Conservation (phyloP, 208 protist genomes). For the Leishmania guyanensis region DNA sequence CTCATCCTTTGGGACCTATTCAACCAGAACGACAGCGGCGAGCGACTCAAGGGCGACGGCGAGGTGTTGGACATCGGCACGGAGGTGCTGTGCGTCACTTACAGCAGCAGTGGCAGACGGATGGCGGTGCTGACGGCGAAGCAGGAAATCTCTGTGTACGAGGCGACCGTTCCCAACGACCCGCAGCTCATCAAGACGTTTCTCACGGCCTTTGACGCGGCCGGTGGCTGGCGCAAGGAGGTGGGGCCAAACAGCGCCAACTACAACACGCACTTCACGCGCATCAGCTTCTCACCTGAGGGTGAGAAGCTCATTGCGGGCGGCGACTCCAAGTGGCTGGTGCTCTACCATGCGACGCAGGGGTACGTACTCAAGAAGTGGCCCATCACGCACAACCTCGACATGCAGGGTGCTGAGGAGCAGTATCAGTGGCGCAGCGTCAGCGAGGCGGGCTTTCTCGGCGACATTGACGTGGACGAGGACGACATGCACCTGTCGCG, state of each 20-base stretch:
- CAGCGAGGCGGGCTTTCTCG: conserved; percentile 83
- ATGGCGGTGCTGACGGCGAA: conserved; percentile 87
- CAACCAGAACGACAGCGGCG: conserved; percentile 79
- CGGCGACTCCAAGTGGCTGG: conserved; percentile 91
- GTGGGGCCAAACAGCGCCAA: conserved; percentile 85
- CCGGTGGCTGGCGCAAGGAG: conserved; percentile 85
- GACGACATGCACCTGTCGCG: conserved; percentile 79
- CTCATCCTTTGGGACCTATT: conserved; percentile 93
- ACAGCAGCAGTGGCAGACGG: conserved; percentile 81
- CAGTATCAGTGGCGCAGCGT: conserved; percentile 89
- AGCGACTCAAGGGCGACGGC: conserved; percentile 83
- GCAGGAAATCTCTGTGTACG: conserved; percentile 88
- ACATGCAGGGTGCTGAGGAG: conserved; percentile 88
- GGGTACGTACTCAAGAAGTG: conserved; percentile 91
- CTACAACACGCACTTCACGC: conserved; percentile 80
- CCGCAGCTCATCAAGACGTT: conserved; percentile 89
- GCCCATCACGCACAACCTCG: conserved; percentile 88
- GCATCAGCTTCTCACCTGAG: conserved; percentile 88
- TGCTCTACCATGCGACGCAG: conserved; percentile 87
- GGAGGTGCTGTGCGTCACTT: conserved; percentile 85
- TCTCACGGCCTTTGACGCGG: conserved; percentile 80
- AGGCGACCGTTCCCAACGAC: conserved; percentile 80
- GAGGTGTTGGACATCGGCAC: conserved; percentile 83
- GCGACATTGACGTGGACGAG: conserved; percentile 87
- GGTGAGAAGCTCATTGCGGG: conserved; percentile 86